Percentiles rank a stretch among this genome's conserved stretches.
These are phyloP conservation scores for Chalciporus pseudorubinellus DNA, from an alignment of 768 basidiomycete genomes.

Conservation along the genomic window DNA sequence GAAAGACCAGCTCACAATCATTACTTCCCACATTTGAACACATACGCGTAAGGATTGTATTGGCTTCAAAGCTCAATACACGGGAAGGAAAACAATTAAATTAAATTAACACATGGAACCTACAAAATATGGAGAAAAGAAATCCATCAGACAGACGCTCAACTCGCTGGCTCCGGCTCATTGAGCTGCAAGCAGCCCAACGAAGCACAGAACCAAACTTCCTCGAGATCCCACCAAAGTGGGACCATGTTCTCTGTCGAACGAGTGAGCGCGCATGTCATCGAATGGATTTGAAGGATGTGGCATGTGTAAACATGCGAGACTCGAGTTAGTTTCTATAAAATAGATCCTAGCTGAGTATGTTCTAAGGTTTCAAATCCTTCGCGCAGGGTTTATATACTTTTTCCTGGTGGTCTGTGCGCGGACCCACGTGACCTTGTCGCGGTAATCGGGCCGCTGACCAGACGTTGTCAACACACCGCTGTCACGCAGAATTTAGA, in stretches of 20 bases:
- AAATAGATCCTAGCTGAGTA: constrained; percentile 81
- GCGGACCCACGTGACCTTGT: constrained; percentile 20
- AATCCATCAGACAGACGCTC: constrained; percentile 66
- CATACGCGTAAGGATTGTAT: too few relatives aligned
- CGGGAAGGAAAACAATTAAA: not conserved
- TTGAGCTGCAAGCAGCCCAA: constrained; percentile 28
- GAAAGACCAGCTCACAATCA: too few relatives aligned
- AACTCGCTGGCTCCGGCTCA: constrained; percentile 45
- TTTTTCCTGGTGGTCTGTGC: constrained; percentile 35
- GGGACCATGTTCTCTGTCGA: constrained; percentile 61
- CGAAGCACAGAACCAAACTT: constrained; percentile 50
- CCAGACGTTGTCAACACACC: too few relatives aligned
- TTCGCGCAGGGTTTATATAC: constrained; percentile 32
- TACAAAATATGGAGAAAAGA: constrained; percentile 2
- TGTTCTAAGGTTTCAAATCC: constrained; percentile 53
- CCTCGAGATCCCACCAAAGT: constrained; percentile 48
- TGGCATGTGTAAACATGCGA: constrained; percentile 78
- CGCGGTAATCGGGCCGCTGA: not conserved
- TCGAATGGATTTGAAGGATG: constrained; percentile 70
- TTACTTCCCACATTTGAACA: too few relatives aligned
- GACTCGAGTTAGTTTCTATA: constrained; percentile 79
- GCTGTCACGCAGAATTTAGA: too few relatives aligned
- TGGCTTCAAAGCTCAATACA: too few relatives aligned
- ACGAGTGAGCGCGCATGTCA: constrained; percentile 65
- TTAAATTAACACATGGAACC: not conserved